phyloP scores from a whole-genome alignment of 257 asterid genomes.

The Eucommia ulmoides region DNA sequence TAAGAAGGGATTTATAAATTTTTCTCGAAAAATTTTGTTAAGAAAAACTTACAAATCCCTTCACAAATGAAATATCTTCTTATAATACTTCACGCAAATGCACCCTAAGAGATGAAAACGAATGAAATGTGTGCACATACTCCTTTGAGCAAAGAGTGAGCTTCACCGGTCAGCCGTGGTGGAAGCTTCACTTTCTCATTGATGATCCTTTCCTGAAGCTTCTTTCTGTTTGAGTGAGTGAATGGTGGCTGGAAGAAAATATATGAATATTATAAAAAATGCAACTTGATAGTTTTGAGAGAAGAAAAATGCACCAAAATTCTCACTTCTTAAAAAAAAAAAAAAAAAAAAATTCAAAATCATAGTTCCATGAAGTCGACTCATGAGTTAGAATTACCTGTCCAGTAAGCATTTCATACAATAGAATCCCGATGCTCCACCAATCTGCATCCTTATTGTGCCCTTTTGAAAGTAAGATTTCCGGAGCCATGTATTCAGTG shows the following conservation, averaged over 20 bases:
- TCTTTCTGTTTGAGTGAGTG: slow-evolving; percentile 71
- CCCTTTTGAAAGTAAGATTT: slow-evolving; percentile 65
- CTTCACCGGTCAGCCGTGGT: slow-evolving; percentile 62
- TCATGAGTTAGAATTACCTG: slow-evolving; percentile 37
- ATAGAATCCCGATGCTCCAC: slow-evolving; percentile 91
- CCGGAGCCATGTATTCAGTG: slow-evolving; percentile 95
- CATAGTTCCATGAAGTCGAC: too few species aligned
- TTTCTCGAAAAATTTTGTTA: too few species aligned
- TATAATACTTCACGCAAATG: neutral
- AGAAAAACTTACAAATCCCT: too few species aligned
- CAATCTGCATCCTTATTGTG: slow-evolving; percentile 86
- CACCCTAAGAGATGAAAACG: neutral
- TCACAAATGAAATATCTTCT: too few species aligned
- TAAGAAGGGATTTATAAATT: too few species aligned
- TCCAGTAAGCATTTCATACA: slow-evolving; percentile 87
- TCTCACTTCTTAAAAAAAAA: too few species aligned
- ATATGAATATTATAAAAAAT: neutral
- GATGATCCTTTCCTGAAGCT: slow-evolving; percentile 86
- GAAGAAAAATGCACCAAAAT: too few species aligned
- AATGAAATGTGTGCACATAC: slow-evolving; percentile 25
- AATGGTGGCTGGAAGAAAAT: slow-evolving; percentile 58
- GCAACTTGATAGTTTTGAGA: too few species aligned
- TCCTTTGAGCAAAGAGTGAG: slow-evolving; percentile 80
- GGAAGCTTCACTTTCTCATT: slow-evolving; percentile 79
- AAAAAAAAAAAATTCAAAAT: too few species aligned